Base-by-base conservation (phyloP, 768 basidiomycete species). In the Coprinopsis marcescibilis region DNA sequence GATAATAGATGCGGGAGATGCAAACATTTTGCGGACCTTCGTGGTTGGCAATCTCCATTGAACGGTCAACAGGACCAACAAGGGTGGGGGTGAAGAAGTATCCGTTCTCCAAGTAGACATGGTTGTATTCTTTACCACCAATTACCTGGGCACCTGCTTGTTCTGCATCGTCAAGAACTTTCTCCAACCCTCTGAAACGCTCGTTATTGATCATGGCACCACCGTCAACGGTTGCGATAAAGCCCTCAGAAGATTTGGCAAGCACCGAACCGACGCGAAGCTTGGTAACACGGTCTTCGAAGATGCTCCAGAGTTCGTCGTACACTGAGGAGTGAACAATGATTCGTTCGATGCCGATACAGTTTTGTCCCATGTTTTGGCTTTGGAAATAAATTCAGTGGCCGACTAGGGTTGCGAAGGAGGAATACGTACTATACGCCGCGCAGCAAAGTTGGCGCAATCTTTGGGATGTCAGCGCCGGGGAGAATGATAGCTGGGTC, bases 361-460 rank as follows among this genome's bases (percentile, higher is more conserved):
- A 99, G 57, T 97, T 97, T 67, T 97, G 95, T 17, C 94, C 94
- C 42, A 79, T 78, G 49, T 91, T 90, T 71, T 93, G 92, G 72
- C 91, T 93, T 58, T 21, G 38, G 14, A 33, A 29, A 17, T 5
- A 46, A 30, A 38, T 27, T 7, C 26, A 45, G 27, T 48, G 6
- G 37, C 13, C 6, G 4, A 13, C 35, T 33, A 19, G 15, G 17
- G 4, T 32, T 5, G 12, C 39, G 36, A 20, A 42, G 13, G 37
- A 45, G 13, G 46, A 35, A 25, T 13, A 73, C 89, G 62, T 65
- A 95, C 92, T 89, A 97, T 45, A 89, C 78, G 32, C 89, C 95
- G 40, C 94, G 82, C 81, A 96, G 84, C 80, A 85, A 89, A 8
- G 87, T 64, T 50, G 85, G 83, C 13, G 79, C 70, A 77, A 87